A percentile compares a stretch with the other conserved stretches of the same genome.
Conservation (phyloP, 1,139 yeast species). For the Meyerozyma athensensis region DNA sequence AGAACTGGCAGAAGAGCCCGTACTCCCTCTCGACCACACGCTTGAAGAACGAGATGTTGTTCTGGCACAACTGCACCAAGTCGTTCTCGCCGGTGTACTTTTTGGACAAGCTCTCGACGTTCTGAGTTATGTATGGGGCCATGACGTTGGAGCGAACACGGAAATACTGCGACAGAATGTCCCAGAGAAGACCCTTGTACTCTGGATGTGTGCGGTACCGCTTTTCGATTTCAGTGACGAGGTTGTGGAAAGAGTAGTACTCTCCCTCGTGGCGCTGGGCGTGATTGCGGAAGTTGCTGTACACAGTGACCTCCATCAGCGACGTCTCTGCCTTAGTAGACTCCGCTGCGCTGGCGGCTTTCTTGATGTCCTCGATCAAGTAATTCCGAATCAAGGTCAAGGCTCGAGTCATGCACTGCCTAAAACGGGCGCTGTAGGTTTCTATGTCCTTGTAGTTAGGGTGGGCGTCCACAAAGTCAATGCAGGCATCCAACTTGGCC, state of each 20-base stretch:
- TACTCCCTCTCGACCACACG: slow-evolving; percentile 60
- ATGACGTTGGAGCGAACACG: slow-evolving; percentile 48
- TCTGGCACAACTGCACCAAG: slow-evolving; percentile 56
- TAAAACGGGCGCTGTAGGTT: slow-evolving; percentile 63
- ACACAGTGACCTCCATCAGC: slow-evolving; percentile 20
- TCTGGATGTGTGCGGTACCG: slow-evolving; percentile 51
- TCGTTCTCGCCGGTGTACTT: slow-evolving; percentile 9
- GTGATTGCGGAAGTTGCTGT: slow-evolving; percentile 48
- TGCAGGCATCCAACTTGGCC: slow-evolving; percentile 52
- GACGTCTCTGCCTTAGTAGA: neutral
- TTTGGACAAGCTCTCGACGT: slow-evolving; percentile 8
- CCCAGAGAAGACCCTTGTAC: slow-evolving; percentile 62
- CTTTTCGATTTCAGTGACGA: slow-evolving; percentile 46
- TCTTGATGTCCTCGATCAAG: slow-evolving; percentile 50
- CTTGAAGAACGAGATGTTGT: slow-evolving; percentile 52
- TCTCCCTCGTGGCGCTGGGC: slow-evolving; percentile 19
- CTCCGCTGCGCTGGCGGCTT: slow-evolving; percentile 38
- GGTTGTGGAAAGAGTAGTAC: slow-evolving; percentile 31
- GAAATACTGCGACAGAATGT: slow-evolving; percentile 62
- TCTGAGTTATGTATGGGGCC: slow-evolving; percentile 23
- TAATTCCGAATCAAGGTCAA: slow-evolving; percentile 71
- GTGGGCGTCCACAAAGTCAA: slow-evolving; percentile 30
- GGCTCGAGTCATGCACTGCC: slow-evolving; percentile 83
- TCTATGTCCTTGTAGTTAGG: slow-evolving; percentile 66
- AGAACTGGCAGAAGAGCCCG: slow-evolving; percentile 51